Percentiles rank a stretch among this genome's conserved stretches.
These are phyloP conservation scores for Metarhizium rileyi DNA, from an alignment of 2,329 filamentous ascomycete species.

Conservation along the genomic window DNA sequence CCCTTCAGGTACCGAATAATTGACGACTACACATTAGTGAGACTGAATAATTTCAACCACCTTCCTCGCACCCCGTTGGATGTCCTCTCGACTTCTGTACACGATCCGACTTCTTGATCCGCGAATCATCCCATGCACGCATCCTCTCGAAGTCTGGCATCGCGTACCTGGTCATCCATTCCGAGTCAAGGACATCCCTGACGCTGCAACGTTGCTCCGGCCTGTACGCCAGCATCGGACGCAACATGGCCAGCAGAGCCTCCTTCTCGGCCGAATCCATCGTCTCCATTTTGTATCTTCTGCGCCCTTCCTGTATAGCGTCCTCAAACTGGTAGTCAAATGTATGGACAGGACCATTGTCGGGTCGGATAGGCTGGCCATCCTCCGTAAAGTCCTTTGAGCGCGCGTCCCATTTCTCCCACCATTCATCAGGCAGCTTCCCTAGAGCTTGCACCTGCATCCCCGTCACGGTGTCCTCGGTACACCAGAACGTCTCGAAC, in stretches of 20 bases:
- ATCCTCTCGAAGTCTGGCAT: not conserved
- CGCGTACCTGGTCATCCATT: not conserved
- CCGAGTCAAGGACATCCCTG: not conserved
- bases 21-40: too few relatives aligned
- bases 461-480: not conserved
- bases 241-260: not conserved
- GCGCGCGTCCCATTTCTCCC: not conserved
- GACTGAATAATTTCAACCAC: too few relatives aligned
- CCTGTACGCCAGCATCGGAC: not conserved
- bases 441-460: not conserved
- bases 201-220: constrained; percentile 1
- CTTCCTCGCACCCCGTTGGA: too few relatives aligned
- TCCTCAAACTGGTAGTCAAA: not conserved
- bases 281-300: not conserved
- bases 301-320: not conserved
- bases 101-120: too few relatives aligned
- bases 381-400: not conserved
- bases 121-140: too few relatives aligned
- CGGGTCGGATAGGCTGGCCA: not conserved
- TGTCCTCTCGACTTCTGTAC: too few relatives aligned
- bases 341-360: not conserved
- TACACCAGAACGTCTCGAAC: constrained; percentile 8
- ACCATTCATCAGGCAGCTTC: not conserved
- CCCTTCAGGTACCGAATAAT: too few relatives aligned
- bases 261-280: not conserved